Base-by-base conservation (phyloP, 805 yeast species). In the Yarrowia bubula region DNA sequence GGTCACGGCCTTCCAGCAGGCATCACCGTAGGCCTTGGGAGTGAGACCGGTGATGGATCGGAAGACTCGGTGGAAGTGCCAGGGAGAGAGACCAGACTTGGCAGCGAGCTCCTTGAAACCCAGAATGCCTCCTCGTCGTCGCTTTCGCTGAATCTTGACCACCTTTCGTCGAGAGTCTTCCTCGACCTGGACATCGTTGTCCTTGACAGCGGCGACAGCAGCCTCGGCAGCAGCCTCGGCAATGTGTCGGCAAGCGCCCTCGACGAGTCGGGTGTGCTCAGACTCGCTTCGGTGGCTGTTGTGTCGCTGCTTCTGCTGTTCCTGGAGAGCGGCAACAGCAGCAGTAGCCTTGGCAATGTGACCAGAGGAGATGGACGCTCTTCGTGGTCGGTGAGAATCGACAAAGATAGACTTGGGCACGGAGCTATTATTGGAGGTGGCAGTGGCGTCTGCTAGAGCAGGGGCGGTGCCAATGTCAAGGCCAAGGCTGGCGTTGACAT, bases 61-160 rank as follows among this genome's bases (percentile, higher is more conserved):
- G 80, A 91, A 91, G 28, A 91, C 96, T 61, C 97, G 80, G 78
- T 91, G 97, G 76, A 91, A 91, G 75, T 91, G 97, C 96, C 96
- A 91, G 31, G 96, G 95, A 10, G 90, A 84, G 66, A 91, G 81
- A 69, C 88, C 88, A 9, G 92, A 86, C 72, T 90, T 88, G 18
- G 90, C 86, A 8, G 96, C 97, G 72, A 91, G 80, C 74, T 91
- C 96, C 74, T 90, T 89, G 78, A 91, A 91, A 68, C 87, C 78
- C 69, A 76, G 65, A 37, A 75, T 74, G 13, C 78, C 78, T 18
- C 78, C 78, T 18, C 78, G 70, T 64, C 76, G 69, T 69, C 75
- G 75, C 63, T 75, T 72, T 17, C 76, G 69, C 53, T 70, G 69
- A 15, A 68, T 51, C 55, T 68, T 58, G 47, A 48, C 65, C 14